Base-by-base conservation (phyloP, 305 asterid genomes). In the Plantago rigida region DNA sequence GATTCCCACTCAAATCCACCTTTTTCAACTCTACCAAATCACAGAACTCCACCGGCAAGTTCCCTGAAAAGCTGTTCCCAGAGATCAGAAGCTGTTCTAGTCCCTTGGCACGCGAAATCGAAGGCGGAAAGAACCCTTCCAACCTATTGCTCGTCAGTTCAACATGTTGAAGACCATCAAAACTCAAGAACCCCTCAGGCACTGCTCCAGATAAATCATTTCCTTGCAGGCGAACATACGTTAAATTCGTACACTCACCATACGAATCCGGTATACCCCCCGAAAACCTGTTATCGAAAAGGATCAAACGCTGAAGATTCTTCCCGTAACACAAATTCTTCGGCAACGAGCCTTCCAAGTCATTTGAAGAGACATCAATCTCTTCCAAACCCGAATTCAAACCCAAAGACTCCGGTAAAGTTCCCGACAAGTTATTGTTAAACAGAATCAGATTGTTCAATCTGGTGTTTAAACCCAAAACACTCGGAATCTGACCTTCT, bases 301-400 rank as follows among this genome's bases (percentile, higher is more conserved):
- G 46, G 13, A 75, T 36, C 56, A 91, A 70, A 9, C 5, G 8
- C 62, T 36, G 45, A 4, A 91, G 87, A 47, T 70, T 70, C 77
- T 78, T 76, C 59, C 70, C 66, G 61, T 57, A 48, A 51, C 97
- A 91, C 62, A 91, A 65, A 45, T 77, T 77, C 9, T 62, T 80
- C 67, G 96, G 97, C 69, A 91, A 62, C 1, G 80, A 63, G 59
- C 97, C 97, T 56, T 79, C 82, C 24, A 91, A 53, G 24, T 73
- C 69, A 75, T 91, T 91, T 42, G 68, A 73, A 5, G 97, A 81
- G 13, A 82, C 83, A 69, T 90, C 97, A 49, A 90, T 63, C 6
- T 72, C 79, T 3, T 5, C 69, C 78, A 90, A 74, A 66, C 73
- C 78, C 15, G 96, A 86, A 53, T 78, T 72, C 77, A 66, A 59